Evolutionary conservation across 371 early-diverging fungal species (phyloP).

Genomic region (Rhizopus microsporus): DNA sequence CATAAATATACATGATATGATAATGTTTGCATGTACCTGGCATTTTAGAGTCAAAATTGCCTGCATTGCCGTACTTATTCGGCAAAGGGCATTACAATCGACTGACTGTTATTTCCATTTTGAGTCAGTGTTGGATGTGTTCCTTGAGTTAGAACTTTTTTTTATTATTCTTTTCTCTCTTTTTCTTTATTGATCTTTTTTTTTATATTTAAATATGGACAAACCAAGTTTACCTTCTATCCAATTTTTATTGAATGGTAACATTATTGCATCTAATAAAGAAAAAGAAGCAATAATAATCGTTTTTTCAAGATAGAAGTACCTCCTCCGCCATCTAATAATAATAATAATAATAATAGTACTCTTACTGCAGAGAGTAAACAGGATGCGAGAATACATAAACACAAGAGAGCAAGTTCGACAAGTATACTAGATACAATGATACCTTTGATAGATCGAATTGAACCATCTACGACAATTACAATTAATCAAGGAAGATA

Average conservation of each 20-base stretch:
- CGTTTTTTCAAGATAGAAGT: slow-evolving; percentile 2
- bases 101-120: no score
- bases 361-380: no score
- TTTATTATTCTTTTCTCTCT: background rate
- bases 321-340: background rate
- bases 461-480: slow-evolving; percentile 2
- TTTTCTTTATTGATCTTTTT: slow-evolving; percentile 1
- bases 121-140: no score
- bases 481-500: slow-evolving; percentile 47
- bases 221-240: slow-evolving; percentile 38
- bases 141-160: background rate
- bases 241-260: slow-evolving; percentile 29
- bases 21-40: no score
- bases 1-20: no score
- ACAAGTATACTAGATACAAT: background rate
- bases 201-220: slow-evolving; percentile 13
- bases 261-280: slow-evolving; percentile 3
- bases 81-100: no score
- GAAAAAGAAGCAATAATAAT: background rate
- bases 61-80: no score
- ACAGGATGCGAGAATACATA: background rate
- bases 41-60: no score
- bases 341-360: background rate
- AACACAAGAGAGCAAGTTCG: background rate
- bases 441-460: background rate